Evolutionary conservation across 306 rosid genomes (phyloP).

Genomic region (Quercus parvula): DNA sequence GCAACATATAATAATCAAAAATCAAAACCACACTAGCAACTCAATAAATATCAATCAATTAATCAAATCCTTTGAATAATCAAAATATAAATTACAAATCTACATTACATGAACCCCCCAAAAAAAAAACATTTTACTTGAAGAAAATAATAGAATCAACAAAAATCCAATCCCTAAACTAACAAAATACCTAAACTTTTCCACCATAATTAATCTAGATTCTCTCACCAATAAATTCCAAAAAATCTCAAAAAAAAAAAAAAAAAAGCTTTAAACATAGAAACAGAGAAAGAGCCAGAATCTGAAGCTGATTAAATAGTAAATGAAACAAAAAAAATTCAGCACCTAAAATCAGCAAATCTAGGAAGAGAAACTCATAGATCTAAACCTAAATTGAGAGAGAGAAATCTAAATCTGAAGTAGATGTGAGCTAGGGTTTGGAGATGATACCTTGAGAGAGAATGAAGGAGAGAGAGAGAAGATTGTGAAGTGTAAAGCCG

Average conservation of each 20-base stretch:
- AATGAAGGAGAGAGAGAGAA: neutral
- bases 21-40: no score
- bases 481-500: no score
- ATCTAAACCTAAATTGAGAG: constrained; percentile 31
- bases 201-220: neutral
- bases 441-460: constrained; percentile 32
- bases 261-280: neutral
- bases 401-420: constrained; percentile 21
- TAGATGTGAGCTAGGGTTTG: neutral
- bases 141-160: neutral
- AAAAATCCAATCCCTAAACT: neutral
- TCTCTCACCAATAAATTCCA: neutral
- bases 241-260: neutral
- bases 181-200: neutral
- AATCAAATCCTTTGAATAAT: no score
- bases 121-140: no score
- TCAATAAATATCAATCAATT: no score
- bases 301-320: neutral
- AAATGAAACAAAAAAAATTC: neutral
- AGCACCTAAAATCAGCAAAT: neutral
- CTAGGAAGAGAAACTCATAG: constrained; percentile 27
- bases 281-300: neutral
- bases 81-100: no score
- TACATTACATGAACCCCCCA: no score
- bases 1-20: no score